Base-by-base conservation (phyloP, 2,329 filamentous ascomycete species). In the Pezicula carpinea region DNA sequence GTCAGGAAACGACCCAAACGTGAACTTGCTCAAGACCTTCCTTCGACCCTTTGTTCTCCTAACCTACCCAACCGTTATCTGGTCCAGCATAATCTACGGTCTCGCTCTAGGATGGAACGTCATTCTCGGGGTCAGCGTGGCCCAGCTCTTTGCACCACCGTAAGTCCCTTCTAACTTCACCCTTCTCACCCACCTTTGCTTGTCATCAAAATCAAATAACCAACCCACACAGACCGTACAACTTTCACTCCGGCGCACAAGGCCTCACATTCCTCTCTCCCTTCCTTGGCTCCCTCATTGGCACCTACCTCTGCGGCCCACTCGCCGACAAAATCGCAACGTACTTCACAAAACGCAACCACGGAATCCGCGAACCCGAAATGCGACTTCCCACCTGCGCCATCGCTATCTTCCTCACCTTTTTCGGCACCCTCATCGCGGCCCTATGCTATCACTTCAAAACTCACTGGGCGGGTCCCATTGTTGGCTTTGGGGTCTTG, bases 331-430 rank as follows among this genome's bases (percentile, higher is more conserved):
- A 38, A 18, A 48, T 54, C 34, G 50, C 52, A 2, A 51, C 44
- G 17, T 49, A 74, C 46, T 64, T 73, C n/a, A 80, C 77, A 0
- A 65, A 62, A 44, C 66, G 67, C 34, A 81, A 80, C 52, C 67
- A 70, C 5, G 78, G 78, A 5, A 69, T 81, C 22, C 68, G 77
- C 11, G 71, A 79, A 42, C 75, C 78, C 0, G 76, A 80, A 56
- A 80, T 81, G 76, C 69, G 78, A n/a, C 61, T 82, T 3, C 76
- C 76, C 2, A 52, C 51, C 13, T 59, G 54, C 46, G 2, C 57
- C 43, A 7, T 53, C 38, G 43, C 66, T 50, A 5, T 53, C 13
- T 17, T 67, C 15, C 49, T 61, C 17, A 59, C 56, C 11, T 60
- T 59, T 36, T 42, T 57, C 23, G 58, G 59, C 7, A 54, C 55